phyloP scores from a whole-genome alignment of 192 early-diverging fungal species.

The Funneliformis mosseae region DNA sequence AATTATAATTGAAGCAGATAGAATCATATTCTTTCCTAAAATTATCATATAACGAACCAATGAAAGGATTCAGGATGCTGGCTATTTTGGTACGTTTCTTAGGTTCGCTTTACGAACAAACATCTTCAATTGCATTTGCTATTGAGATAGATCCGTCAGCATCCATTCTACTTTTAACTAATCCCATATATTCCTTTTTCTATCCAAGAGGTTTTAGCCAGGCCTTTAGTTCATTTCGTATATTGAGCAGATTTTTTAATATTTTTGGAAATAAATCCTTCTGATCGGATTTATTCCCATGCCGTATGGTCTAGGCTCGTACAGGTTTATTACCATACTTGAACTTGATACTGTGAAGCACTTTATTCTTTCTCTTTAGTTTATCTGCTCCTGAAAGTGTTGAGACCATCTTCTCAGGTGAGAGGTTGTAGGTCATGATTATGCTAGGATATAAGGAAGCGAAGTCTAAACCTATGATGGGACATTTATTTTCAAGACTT shows the following conservation, averaged over 20 bases:
- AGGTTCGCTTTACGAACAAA: no score
- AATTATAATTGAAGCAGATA: not conserved
- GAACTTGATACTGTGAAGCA: slow-evolving; percentile 13
- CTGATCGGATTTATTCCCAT: not conserved
- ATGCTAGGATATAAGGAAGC: not conserved
- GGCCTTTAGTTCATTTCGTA: not conserved
- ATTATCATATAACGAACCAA: not conserved
- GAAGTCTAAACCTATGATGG: slow-evolving; percentile 2
- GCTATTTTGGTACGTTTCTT: not conserved
- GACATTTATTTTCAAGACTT: no score
- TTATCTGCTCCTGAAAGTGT: not conserved
- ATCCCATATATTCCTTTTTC: slow-evolving; percentile 16
- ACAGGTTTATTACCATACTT: not conserved
- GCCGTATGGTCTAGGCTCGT: not conserved
- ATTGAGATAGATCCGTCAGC: not conserved
- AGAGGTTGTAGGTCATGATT: not conserved
- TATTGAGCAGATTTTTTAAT: slow-evolving; percentile 2
- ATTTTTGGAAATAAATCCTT: not conserved
- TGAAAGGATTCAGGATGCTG: not conserved
- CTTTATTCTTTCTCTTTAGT: slow-evolving; percentile 10
- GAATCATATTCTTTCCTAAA: slow-evolving; percentile 4
- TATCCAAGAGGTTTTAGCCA: not conserved
- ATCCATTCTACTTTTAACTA: no score
- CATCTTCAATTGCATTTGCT: not conserved
- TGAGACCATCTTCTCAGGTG: not conserved